Conservation (phyloP, 768 basidiomycete species). For the Boletus rufocinnamomeus region DNA sequence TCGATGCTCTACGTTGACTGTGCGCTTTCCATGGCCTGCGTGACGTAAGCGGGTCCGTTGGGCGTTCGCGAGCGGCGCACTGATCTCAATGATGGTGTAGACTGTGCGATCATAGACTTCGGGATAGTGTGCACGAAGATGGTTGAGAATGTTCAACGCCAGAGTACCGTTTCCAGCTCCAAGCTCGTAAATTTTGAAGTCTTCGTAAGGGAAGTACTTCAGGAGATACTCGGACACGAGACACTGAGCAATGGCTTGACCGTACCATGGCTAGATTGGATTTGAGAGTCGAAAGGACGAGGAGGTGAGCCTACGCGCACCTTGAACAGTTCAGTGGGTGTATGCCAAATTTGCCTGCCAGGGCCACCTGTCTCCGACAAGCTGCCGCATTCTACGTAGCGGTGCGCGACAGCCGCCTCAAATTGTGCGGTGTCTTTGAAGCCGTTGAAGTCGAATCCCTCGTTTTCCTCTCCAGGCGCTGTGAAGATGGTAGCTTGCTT, state of each 20-base stretch:
- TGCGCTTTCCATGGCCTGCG: conserved; percentile 35
- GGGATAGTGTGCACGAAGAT: conserved; percentile 72
- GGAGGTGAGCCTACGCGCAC: conserved; percentile 40
- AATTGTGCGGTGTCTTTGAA: conserved; percentile 75
- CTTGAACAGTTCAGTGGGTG: conserved; percentile 97
- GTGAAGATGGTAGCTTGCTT: conserved; percentile 91
- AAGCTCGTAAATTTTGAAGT: conserved; percentile 95
- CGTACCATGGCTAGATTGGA: conserved; percentile 82
- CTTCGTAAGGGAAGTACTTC: conserved; percentile 95
- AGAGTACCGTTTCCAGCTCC: conserved; percentile 98
- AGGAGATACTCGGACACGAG: conserved; percentile 90
- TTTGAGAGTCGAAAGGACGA: conserved; percentile 9
- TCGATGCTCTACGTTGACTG: conserved; percentile 67
- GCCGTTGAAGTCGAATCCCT: conserved; percentile 63
- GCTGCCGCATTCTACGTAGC: conserved; percentile 72
- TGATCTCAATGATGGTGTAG: conserved; percentile 96
- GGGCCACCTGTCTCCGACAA: conserved; percentile 61
- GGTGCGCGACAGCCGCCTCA: conserved; percentile 73
- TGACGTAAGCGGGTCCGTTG: conserved; percentile 69
- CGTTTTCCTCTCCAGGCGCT: conserved; percentile 43
- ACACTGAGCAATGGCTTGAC: conserved; percentile 85
- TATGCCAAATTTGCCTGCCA: conserved; percentile 96
- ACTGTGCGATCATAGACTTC: conserved; percentile 92
- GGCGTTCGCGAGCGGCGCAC: conserved; percentile 67
- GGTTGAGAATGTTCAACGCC: conserved; percentile 85